Base-by-base conservation (phyloP, 495 filamentous ascomycete species). In the Talaromyces liani region DNA sequence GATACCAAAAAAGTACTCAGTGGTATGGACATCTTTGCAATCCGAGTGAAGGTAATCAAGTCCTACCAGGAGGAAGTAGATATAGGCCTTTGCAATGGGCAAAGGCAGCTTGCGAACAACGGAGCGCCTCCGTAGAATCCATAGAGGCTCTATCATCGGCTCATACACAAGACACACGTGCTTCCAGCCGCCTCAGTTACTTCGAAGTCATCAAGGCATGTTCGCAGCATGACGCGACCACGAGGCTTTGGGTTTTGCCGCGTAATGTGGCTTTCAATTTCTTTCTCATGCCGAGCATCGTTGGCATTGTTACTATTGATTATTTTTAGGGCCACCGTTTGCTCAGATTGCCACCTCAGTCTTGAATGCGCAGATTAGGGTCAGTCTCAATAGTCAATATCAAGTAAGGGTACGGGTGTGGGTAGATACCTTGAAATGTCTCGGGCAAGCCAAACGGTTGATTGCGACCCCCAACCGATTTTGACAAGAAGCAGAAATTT, bases 381-480 rank as follows among this genome's bases (percentile, higher is more conserved):
- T 39, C 61, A 36, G 33, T 31, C 58, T 55, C 63, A 6, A 27
- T 49, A 49, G 61, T 34, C 60, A 63, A 60, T 39, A 60, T 22
- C 57, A 31, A 67, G 63, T 36, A 16, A 6, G 33, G 57, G 39
- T 82, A 77, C 65, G 7, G 31, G 10, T 1, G 45, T 22, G 18
- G 45, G 6, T 12, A 60, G 12, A 68, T 62, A 61, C 69, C 71
- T 69, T 68, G 63, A 62, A 2, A 78, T 69, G 71, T 80, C 74
- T n/a, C 67, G 70, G n/a, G 71, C 72, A n/a, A 81, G 70, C 79
- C 75, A 84, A 16, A 78, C 72, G 1, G 79, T 82, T 8, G 79
- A 82, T 34, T 57, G 67, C 6, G 69, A 66, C 2, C 79, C 80
- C 68, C 69, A 82, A 20, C 80, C 79, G 22, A 84, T 68, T 65